phyloP scores from a whole-genome alignment of 257 asterid genomes.

The Oldenlandia corymbosa region DNA sequence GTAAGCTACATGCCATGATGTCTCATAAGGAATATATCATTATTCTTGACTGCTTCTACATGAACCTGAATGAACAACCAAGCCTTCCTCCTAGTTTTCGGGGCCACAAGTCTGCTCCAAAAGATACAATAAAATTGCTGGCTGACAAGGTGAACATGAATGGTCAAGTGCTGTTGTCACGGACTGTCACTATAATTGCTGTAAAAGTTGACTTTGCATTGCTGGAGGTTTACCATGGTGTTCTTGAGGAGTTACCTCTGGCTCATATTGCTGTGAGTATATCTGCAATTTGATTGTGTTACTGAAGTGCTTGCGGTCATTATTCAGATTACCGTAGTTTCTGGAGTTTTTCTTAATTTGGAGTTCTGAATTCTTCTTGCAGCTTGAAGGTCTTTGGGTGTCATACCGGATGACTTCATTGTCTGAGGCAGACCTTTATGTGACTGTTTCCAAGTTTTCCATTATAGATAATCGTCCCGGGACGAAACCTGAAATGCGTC shows the following conservation, averaged over 20 bases:
- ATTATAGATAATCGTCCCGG: slow-evolving; percentile 86
- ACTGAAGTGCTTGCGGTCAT: slow-evolving; percentile 7
- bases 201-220: slow-evolving; percentile 71
- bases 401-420: slow-evolving; percentile 95
- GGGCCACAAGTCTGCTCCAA: slow-evolving; percentile 61
- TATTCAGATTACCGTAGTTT: not conserved
- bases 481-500: slow-evolving; percentile 92
- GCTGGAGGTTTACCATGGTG: slow-evolving; percentile 80
- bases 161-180: slow-evolving; percentile 87
- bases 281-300: not conserved
- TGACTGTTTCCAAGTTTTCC: slow-evolving; percentile 85
- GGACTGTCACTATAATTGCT: slow-evolving; percentile 78
- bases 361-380: slow-evolving; percentile 24
- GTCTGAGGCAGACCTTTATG: slow-evolving; percentile 83
- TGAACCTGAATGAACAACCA: slow-evolving; percentile 84
- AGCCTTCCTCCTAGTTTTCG: slow-evolving; percentile 91
- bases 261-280: slow-evolving; percentile 91
- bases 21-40: slow-evolving; percentile 85
- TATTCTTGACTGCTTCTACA: slow-evolving; percentile 74
- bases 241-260: slow-evolving; percentile 77
- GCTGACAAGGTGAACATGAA: slow-evolving; percentile 89
- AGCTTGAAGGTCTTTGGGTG: slow-evolving; percentile 99
- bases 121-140: slow-evolving; percentile 79
- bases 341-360: slow-evolving; percentile 2
- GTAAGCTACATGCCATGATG: slow-evolving; percentile 80